Evolutionary conservation across 306 rosid genomes (phyloP), one percentile per base, ranked within the genome.

Genomic region (Aeschynomene evenia): DNA sequence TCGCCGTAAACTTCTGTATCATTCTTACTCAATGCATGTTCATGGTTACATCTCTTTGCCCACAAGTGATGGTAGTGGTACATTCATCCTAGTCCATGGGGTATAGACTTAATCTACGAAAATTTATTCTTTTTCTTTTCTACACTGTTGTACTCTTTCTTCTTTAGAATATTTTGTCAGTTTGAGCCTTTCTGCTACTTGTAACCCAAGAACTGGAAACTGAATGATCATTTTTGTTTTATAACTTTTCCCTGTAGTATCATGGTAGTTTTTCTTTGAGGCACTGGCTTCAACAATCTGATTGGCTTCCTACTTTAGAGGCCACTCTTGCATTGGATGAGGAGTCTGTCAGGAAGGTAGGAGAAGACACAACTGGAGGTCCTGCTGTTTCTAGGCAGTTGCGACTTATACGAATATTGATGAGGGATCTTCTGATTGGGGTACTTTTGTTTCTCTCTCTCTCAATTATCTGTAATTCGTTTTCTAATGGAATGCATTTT

Each of bases 361-460:
- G 98, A 73, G 98, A 94, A 72, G 89, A 87, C 70, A 84, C 90
- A 61, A 74, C 82, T 42, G 97, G 98, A 72, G 98, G 98, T 83
- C 94, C 97, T 43, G 96, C 93, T 3, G 80, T 94, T 76, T 85
- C 95, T 69, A 92, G 98, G 76, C 90, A 90, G 72, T 67, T 87
- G 77, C 86, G 96, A 55, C 84, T 94, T 70, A 81, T 80, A 74
- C 87, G 98, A 63, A 71, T 94, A 76, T 81, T 94, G 69, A 88
- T 94, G 98, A 87, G 98, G 87, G 98, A 94, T 87, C 98, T 94
- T 70, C 86, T 94, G 60, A 94, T 94, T 51, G 98, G 98, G 72
- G 98, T 94, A 85, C 73, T 61, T 51, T 18, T 65, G 42, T 21
- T 40, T 76, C 60, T 56, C 16, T 59, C 43, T 19, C 42, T 13